Evolutionary conservation across 345 rosid species (phyloP).

Genomic region (Passiflora organensis): DNA sequence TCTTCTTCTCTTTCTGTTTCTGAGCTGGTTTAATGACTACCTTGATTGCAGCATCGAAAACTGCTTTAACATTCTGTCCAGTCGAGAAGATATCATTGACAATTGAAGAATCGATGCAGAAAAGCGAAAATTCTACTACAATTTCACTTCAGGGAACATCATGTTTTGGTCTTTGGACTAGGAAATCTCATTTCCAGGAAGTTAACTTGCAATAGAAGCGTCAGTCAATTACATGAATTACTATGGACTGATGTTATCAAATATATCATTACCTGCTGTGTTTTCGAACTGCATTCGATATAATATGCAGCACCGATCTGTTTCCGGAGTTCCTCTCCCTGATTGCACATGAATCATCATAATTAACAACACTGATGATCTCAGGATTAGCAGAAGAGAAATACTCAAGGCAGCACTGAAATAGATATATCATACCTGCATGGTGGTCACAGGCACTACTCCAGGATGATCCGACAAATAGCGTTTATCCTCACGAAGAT

Average conservation of each 20-base stretch:
- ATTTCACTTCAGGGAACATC: no score
- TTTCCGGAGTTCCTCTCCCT: constrained; percentile 98
- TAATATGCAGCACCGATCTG: constrained; percentile 88
- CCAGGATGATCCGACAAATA: constrained; percentile 97
- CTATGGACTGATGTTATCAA: background rate
- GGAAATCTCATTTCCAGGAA: background rate
- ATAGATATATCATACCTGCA: constrained; percentile 51
- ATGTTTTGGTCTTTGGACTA: no score
- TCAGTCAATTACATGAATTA: background rate
- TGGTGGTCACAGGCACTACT: constrained; percentile 78
- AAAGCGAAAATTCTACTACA: no score
- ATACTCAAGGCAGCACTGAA: constrained; percentile 3
- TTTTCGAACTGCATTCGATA: constrained; percentile 96
- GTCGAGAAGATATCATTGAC: background rate
- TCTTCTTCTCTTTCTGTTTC: constrained; percentile 72
- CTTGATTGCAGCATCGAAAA: constrained; percentile 91
- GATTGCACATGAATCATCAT: constrained; percentile 8
- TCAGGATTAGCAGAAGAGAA: background rate
- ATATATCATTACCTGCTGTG: constrained; percentile 71
- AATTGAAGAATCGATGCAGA: no score
- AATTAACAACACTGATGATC: constrained; percentile 10
- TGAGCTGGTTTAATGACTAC: constrained; percentile 80
- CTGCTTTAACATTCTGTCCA: constrained; percentile 88
- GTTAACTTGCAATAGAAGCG: background rate
- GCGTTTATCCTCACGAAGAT: constrained; percentile 94